Conservation (phyloP, 306 rosid genomes). For the Trifolium subterraneum region DNA sequence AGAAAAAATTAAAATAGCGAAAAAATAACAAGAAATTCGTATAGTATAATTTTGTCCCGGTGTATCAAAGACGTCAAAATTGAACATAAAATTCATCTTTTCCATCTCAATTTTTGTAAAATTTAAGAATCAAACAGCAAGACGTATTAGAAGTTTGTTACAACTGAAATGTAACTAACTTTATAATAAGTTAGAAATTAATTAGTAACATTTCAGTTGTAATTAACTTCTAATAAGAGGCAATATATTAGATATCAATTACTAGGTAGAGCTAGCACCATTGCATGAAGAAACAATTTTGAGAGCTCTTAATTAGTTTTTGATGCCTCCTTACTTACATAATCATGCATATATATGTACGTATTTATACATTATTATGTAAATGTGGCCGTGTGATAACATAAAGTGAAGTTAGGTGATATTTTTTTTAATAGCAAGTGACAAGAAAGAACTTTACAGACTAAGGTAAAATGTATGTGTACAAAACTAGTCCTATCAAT, state of each 20-base stretch:
- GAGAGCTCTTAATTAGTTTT: conserved; percentile 7
- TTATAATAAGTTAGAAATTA: no score
- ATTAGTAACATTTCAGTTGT: no score
- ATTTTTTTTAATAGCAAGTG: conserved; percentile 11
- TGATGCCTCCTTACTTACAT: conserved; percentile 18
- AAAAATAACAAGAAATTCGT: no score
- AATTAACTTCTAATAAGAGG: not conserved
- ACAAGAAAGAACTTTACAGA: conserved; percentile 45
- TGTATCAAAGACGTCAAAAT: no score
- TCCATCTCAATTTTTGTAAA: no score
- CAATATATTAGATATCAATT: not conserved
- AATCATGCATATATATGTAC: not conserved
- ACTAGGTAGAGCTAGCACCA: conserved; percentile 32
- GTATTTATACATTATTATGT: not conserved
- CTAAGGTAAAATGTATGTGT: conserved; percentile 40
- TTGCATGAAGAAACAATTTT: conserved; percentile 35
- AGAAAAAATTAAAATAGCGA: not conserved
- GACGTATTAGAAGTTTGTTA: no score
- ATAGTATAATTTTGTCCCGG: no score
- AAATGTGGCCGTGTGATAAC: conserved; percentile 18
- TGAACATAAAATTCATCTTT: no score
- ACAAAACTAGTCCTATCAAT: conserved; percentile 27
- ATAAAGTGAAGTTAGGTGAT: conserved; percentile 32
- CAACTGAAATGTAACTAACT: no score
- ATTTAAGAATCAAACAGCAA: not conserved